Conservation (phyloP, 306 rosid species). For the Rosa multiflora region DNA sequence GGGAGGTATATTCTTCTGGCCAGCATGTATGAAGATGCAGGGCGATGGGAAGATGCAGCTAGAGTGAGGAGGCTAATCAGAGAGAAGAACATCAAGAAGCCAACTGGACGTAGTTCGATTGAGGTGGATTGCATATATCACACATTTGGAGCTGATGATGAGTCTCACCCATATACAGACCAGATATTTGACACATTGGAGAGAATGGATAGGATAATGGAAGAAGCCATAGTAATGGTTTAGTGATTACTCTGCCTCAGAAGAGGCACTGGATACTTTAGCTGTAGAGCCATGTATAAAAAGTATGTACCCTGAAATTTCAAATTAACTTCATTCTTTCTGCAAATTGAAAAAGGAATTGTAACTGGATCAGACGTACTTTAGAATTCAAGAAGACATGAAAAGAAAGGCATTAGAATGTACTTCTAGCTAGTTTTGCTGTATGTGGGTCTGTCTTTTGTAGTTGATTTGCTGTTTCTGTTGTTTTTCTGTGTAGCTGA, state of each 20-base stretch:
- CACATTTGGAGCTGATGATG: slow-evolving; percentile 63
- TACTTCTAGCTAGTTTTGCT: background rate
- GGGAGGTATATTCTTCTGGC: slow-evolving; percentile 67
- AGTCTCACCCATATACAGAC: slow-evolving; percentile 43
- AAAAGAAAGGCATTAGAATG: background rate
- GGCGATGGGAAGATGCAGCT: slow-evolving; percentile 72
- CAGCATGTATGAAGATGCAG: slow-evolving; percentile 68
- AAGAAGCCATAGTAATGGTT: slow-evolving; percentile 23
- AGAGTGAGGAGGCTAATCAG: slow-evolving; percentile 57
- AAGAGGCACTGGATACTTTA: background rate
- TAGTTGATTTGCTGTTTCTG: background rate
- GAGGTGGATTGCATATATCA: slow-evolving; percentile 54
- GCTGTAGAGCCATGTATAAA: background rate
- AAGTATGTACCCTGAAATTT: background rate
- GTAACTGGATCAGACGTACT: background rate
- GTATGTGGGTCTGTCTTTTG: background rate
- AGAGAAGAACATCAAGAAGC: slow-evolving; percentile 72
- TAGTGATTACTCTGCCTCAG: background rate
- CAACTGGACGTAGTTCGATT: slow-evolving; percentile 61
- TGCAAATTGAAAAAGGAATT: background rate
- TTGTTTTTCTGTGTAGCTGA: background rate
- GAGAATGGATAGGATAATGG: slow-evolving; percentile 46
- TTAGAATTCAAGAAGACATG: background rate
- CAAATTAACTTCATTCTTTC: background rate
- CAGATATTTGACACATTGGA: slow-evolving; percentile 50